Evolutionary conservation across 345 rosid species (phyloP).

Genomic region (Brassica incana): DNA sequence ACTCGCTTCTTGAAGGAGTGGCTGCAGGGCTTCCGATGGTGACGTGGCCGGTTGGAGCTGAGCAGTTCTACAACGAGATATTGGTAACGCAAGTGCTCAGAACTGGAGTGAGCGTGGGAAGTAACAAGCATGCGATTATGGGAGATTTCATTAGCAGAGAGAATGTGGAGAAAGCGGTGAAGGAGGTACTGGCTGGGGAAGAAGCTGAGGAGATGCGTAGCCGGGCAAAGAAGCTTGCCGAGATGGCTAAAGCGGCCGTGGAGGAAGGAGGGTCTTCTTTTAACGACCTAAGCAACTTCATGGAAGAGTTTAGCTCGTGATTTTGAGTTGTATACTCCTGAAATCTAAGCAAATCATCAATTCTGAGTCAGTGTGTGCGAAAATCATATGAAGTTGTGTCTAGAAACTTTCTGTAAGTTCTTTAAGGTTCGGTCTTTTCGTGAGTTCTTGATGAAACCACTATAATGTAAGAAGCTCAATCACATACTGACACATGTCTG

Average conservation of each 20-base stretch:
- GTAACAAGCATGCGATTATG: constrained; percentile 19
- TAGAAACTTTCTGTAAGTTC: neutral
- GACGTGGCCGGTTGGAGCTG: constrained; percentile 51
- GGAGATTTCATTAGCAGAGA: constrained; percentile 35
- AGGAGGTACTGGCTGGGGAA: constrained; percentile 43
- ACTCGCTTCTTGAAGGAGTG: constrained; percentile 46
- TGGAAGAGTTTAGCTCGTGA: constrained; percentile 39
- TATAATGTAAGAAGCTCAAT: neutral
- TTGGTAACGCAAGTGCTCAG: constrained; percentile 41
- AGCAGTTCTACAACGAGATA: constrained; percentile 52
- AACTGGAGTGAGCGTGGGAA: constrained; percentile 45
- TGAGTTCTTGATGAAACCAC: neutral
- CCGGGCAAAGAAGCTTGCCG: constrained; percentile 29
- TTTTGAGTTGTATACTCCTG: neutral
- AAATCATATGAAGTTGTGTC: neutral
- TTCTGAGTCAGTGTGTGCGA: neutral
- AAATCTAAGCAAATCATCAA: neutral
- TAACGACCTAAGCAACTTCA: constrained; percentile 37
- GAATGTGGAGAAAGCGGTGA: constrained; percentile 34
- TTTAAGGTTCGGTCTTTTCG: neutral
- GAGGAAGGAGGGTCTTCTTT: constrained; percentile 55
- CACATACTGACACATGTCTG: neutral
- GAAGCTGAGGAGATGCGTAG: constrained; percentile 44
- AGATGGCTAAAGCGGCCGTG: constrained; percentile 43
- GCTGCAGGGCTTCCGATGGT: constrained; percentile 51